These are phyloP conservation scores for Colletotrichum sp. DNA, from an alignment of 2,329 filamentous ascomycete species.

Conservation along the genomic window DNA sequence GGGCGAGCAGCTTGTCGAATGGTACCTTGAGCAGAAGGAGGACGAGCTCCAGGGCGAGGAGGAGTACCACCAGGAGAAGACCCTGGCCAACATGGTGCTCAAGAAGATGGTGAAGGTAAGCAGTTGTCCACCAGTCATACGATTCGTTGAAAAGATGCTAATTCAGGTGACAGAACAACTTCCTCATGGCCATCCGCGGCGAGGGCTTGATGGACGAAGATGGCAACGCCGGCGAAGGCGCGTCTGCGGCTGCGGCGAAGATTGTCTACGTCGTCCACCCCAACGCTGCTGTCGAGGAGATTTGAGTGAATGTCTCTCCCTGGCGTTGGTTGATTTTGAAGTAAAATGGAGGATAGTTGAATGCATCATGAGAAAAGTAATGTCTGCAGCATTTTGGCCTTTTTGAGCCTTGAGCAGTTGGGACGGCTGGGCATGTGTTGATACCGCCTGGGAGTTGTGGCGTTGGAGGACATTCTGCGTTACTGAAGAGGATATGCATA, in stretches of 20 bases:
- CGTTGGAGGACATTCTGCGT: background rate
- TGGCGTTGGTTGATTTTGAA: background rate
- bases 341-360: background rate
- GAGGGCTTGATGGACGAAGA: slow-evolving; percentile 58
- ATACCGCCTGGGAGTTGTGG: slow-evolving; percentile 6
- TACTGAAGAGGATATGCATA: background rate
- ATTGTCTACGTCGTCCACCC: slow-evolving; percentile 91
- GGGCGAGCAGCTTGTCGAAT: slow-evolving; percentile 79
- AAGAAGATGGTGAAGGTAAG: slow-evolving; percentile 90
- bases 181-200: slow-evolving; percentile 79
- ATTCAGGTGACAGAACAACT: slow-evolving; percentile 68
- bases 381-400: slow-evolving; percentile 3
- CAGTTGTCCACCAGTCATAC: slow-evolving; percentile 45
- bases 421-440: background rate
- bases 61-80: slow-evolving; percentile 77
- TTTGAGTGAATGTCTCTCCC: slow-evolving; percentile 28
- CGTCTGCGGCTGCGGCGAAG: slow-evolving; percentile 48
- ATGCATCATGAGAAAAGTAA: slow-evolving; percentile 1
- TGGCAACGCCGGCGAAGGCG: slow-evolving; percentile 43
- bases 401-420: background rate
- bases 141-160: slow-evolving; percentile 51
- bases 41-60: slow-evolving; percentile 78
- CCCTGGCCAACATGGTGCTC: slow-evolving; percentile 81
- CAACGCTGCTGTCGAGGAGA: slow-evolving; percentile 83
- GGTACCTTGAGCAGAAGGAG: slow-evolving; percentile 94